Conservation (phyloP, 208 protist genomes). For the Trypanosoma vivax region DNA sequence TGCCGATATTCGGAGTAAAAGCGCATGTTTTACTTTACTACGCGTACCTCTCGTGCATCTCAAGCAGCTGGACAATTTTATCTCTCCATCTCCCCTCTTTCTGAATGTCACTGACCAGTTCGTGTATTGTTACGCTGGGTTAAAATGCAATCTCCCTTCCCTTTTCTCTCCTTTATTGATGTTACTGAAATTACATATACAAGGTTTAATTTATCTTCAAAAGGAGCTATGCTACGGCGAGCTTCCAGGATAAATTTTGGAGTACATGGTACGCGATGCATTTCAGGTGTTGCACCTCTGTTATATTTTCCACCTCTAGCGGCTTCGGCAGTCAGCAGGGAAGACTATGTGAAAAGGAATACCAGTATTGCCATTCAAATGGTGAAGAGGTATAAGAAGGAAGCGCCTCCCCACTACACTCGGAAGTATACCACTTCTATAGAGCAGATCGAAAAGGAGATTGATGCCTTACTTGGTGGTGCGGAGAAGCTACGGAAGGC, state of each 20-base stretch:
- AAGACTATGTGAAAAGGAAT: conserved; percentile 84
- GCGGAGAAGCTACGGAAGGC: conserved; percentile 68
- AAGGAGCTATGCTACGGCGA: conserved; percentile 50
- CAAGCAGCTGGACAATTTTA: too few relatives aligned
- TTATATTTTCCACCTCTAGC: conserved; percentile 73
- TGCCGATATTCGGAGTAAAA: too few relatives aligned
- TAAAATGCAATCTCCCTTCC: too few relatives aligned
- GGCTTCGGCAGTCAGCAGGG: conserved; percentile 36
- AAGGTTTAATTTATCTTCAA: conserved; percentile 7
- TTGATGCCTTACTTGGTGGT: conserved; percentile 81
- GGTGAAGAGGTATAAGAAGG: conserved; percentile 82
- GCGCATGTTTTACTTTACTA: too few relatives aligned
- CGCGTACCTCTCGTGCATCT: too few relatives aligned
- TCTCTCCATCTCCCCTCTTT: too few relatives aligned
- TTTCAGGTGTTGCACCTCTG: conserved; percentile 77
- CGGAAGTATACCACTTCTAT: conserved; percentile 75
- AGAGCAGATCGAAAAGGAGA: conserved; percentile 85
- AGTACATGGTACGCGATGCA: conserved; percentile 45
- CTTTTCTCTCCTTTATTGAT: conserved; percentile 5
- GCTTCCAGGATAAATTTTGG: conserved; percentile 32
- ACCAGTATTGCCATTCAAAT: conserved; percentile 88
- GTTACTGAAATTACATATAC: not conserved
- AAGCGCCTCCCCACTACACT: conserved; percentile 62
- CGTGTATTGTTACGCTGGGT: too few relatives aligned
- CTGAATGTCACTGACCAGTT: too few relatives aligned